Base-by-base conservation (phyloP, 2,329 filamentous ascomycete species). In the Fusarium drepaniforme region DNA sequence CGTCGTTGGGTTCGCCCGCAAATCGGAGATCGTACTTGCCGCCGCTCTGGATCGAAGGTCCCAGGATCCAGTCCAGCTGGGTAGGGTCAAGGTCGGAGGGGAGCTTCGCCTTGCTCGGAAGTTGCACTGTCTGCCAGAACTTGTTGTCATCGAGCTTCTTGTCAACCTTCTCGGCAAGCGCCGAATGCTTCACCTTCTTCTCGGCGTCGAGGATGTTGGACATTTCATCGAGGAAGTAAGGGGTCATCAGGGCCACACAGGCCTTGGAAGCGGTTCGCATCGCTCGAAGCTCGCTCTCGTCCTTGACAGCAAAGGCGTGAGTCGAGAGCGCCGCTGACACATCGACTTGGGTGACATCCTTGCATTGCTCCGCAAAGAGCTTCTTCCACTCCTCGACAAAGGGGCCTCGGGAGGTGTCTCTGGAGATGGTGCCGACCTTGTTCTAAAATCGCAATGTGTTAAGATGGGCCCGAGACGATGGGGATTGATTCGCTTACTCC, bases 161-260 rank as follows among this genome's bases (percentile, higher is more conserved):
- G 77, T 96, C 92, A 37, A 99, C 93, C 84, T 96, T 97, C 79
- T 94, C 92, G n/a, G 94, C 92, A 9, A 99, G 89, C 3, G 90
- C 89, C 75, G 93, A 94, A 84, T 99, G 97, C 74, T 95, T 97
- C 81, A 98, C 95, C 82, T 98, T 98, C 88, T 98, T 98, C 83
- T 98, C 97, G 77, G 96, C 93, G 81, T 99, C 97, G 70, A 99
- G 91, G 63, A 98, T 93, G 78, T 94, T 93, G 61, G 96, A 98
- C 96, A 99, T 98, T 83, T 98, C 96, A 81, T 99, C 97, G 75
- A 99, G 92, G 83, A 98, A 98, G 84, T 97, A 99, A 70, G 96
- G 95, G 61, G 95, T 95, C 92, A 98, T 97, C 70, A 98, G 88
- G 68, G 95, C 96, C 75, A 97, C 96, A 78, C 96, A 98, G 57